Evolutionary conservation across 225 moss, liverwort and hornwort species (phyloP).

Genomic region (Antitrichia curtipendula): DNA sequence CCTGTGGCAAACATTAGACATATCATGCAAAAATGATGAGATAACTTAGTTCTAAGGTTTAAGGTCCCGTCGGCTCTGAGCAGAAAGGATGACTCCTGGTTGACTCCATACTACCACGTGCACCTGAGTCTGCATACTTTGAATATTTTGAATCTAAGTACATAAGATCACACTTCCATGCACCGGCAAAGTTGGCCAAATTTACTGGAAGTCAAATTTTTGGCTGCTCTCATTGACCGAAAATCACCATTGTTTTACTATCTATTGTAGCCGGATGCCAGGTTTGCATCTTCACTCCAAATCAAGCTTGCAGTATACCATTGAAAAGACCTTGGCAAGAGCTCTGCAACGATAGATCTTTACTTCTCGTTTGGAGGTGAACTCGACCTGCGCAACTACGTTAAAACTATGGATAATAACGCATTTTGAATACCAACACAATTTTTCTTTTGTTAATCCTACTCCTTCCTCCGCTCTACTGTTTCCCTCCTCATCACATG

Average conservation of each 20-base stretch:
- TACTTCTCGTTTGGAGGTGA: not conserved
- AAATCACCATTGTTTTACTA: not conserved
- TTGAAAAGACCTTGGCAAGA: not conserved
- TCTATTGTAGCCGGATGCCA: no score
- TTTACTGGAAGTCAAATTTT: not conserved
- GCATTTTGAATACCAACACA: not conserved
- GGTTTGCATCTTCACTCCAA: not conserved
- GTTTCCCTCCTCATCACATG: not conserved
- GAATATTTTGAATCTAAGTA: not conserved
- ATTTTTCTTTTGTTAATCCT: not conserved
- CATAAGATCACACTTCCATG: not conserved
- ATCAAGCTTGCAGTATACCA: no score
- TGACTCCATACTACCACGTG: not conserved
- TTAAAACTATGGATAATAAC: not conserved
- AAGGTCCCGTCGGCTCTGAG: not conserved
- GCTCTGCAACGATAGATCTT: not conserved
- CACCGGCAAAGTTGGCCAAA: not conserved
- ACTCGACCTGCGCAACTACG: not conserved
- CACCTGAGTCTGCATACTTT: not conserved
- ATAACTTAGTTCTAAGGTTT: not conserved
- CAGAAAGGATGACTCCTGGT: not conserved
- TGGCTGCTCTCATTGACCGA: not conserved
- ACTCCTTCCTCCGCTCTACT: not conserved
- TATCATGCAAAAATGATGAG: not conserved
- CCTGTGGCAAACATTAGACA: not conserved